A percentile compares a stretch with the other conserved stretches of the same genome.
phyloP scores from a whole-genome alignment of 768 basidiomycete species.

The Tulasnella sp. region DNA sequence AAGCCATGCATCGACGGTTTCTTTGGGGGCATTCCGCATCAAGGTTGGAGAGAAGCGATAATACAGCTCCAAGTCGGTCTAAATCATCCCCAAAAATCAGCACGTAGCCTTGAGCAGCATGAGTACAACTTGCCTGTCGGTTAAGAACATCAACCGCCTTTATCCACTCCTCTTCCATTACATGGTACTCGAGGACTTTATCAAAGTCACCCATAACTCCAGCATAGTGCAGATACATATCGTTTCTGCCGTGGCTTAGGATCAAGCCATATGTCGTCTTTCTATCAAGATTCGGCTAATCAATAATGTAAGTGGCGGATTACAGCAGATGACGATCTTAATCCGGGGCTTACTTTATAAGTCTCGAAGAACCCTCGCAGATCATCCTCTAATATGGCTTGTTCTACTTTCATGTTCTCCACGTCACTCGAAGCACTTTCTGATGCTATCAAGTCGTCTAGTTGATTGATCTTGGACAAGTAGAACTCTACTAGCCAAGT shows the following conservation, averaged over 20 bases:
- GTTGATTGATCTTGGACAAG: slow-evolving; percentile 87
- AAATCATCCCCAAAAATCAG: slow-evolving; percentile 11
- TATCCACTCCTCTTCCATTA: slow-evolving; percentile 82
- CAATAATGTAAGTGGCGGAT: background rate
- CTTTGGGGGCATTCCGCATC: slow-evolving; percentile 73
- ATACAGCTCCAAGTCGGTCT: slow-evolving; percentile 81
- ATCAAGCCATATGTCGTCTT: slow-evolving; percentile 86
- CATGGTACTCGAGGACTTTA: slow-evolving; percentile 82
- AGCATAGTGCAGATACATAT: slow-evolving; percentile 86
- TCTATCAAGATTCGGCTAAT: slow-evolving; percentile 68
- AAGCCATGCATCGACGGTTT: slow-evolving; percentile 87
- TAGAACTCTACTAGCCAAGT: slow-evolving; percentile 98
- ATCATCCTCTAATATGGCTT: slow-evolving; percentile 80
- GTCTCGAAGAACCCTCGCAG: slow-evolving; percentile 84
- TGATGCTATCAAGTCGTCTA: slow-evolving; percentile 87
- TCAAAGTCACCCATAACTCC: slow-evolving; percentile 65
- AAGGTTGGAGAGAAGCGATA: slow-evolving; percentile 86
- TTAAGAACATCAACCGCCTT: slow-evolving; percentile 85
- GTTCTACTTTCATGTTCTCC: slow-evolving; percentile 71
- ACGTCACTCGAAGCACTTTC: slow-evolving; percentile 70
- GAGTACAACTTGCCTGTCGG: slow-evolving; percentile 50
- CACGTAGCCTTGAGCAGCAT: background rate
- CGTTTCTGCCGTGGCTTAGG: slow-evolving; percentile 81
- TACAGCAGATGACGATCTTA: background rate
- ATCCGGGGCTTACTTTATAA: slow-evolving; percentile 54